Base-by-base conservation (phyloP, 2,329 filamentous ascomycete species). In the Aspergillus neoniger region DNA sequence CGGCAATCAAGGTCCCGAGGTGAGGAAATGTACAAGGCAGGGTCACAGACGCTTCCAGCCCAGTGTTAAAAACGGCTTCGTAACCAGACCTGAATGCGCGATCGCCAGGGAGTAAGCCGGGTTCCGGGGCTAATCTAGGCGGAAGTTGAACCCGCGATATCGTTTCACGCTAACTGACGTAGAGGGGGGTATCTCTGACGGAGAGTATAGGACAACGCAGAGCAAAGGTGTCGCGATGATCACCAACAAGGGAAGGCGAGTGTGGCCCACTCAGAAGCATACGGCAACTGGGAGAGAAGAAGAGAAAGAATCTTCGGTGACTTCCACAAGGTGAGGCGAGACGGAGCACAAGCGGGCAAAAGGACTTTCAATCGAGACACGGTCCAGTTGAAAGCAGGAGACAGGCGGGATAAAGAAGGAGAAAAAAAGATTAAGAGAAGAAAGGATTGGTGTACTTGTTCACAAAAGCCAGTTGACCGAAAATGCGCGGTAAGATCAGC, bases 401-500 rank as follows among this genome's bases (percentile, higher is more conserved):
- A 23, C 32, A 36, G 32, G 32, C 39, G 14, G 39, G 17, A 38
- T 23, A 57, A 19, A 55, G 39, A 62, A 19, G 43, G 43, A 30
- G 52, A 44, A 25, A 56, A 15, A 52, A 61, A 55, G 32, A 55
- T 43, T 51, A 49, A 36, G 32, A 15, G 32, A 38, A 58, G 56
- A 41, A 47, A 39, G 39, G 58, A 56, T 58, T 63, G 62, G 53
- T 59, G 55, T 44, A 63, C 61, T 59, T 48, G 62, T 60, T 17
- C 39, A 51, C 32, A 38, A 14, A 50, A 64, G 55, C 57, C 63
- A 60, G 57, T 60, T 50, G 62, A 53, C 32, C 59, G 54, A 61
- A 61, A 62, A 63, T 57, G 67, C 67, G 67, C 67, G 60, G 60
- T 61, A 65, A 57, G 59, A 65, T 64, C 58, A 57, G 55, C 62